Evolutionary conservation across 164 flowering plant genomes (phyloP), one percentile per base, ranked within the genome.

Genomic region (Vitis labrusca): DNA sequence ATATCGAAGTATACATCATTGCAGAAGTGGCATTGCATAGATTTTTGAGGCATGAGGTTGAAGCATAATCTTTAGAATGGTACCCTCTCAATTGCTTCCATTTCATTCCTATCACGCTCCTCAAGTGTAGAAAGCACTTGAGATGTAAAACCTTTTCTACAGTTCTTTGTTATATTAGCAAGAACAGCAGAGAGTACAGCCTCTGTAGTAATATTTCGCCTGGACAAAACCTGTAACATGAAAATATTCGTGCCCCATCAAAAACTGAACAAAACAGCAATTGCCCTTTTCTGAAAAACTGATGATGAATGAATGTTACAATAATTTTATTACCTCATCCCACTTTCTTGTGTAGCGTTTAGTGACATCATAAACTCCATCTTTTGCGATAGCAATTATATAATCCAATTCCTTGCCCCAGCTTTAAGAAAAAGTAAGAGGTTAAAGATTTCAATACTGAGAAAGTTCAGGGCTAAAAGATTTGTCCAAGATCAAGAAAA

Each of bases 331-430:
- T 82, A 95, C 99, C 94, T 95, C 98, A 73, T 79, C 90, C 99
- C 99, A 95, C 72, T 91, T 93, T 82, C 86, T 88, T 71, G 99
- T 95, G 80, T 95, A 95, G 53, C 98, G 99, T 74, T 89, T 91
- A 47, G 99, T 90, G 73, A 93, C 98, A 85, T 95, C 99, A 81
- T 78, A 79, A 49, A 91, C 90, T 65, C 99, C 98, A 85, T 93
- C 97, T 83, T 80, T 90, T 61, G 91, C 82, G 64, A 95, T 72
- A 59, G 88, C 98, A 73, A 95, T 84, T 51, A 81, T 83, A 67
- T 95, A 95, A 78, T 72, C 84, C 81, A 95, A 72, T 8, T 91
- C 88, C 80, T 93, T 95, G 0, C 77, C 73, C 98, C 98, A 95
- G 61, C 98, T 91, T 74, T 74, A 80, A 63, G 49, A 62, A 71